Percentiles rank a stretch among this genome's conserved stretches.
Evolutionary conservation across 2,329 filamentous ascomycete species (phyloP).

Genomic region (Ilyonectria destructans): DNA sequence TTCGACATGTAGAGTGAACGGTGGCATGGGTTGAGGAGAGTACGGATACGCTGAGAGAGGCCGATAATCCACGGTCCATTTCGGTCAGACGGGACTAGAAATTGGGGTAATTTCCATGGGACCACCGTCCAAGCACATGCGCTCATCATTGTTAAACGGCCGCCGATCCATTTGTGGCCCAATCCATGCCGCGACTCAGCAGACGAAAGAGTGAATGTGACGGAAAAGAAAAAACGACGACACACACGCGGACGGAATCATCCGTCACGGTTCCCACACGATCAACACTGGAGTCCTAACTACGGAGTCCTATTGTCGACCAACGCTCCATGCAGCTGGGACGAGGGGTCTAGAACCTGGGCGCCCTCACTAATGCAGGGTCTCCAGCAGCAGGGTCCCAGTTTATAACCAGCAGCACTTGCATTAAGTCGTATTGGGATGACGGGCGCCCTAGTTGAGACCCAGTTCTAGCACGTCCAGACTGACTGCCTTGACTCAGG

Average conservation of each 20-base stretch:
- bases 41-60: not conserved
- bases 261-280: not conserved
- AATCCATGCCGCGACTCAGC: not conserved
- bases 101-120: conserved; percentile 30
- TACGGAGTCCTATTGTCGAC: not conserved
- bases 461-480: not conserved
- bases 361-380: conserved; percentile 33
- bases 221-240: not conserved
- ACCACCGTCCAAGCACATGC: conserved; percentile 4
- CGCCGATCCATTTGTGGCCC: conserved; percentile 1
- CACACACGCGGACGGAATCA: not conserved
- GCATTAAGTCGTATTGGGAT: conserved; percentile 14
- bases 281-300: not conserved
- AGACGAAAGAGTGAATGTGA: not conserved
- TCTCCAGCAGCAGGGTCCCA: conserved; percentile 20
- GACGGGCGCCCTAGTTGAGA: not conserved
- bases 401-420: conserved; percentile 17
- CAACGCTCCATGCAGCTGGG: not conserved
- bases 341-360: conserved; percentile 23
- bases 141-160: not conserved
- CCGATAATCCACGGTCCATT: conserved; percentile 13
- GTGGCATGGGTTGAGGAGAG: not conserved
- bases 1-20: not conserved
- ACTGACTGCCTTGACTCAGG: not conserved
- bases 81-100: conserved; percentile 22